phyloP scores from a whole-genome alignment of 345 rosid species.

The Camelina sativa region DNA sequence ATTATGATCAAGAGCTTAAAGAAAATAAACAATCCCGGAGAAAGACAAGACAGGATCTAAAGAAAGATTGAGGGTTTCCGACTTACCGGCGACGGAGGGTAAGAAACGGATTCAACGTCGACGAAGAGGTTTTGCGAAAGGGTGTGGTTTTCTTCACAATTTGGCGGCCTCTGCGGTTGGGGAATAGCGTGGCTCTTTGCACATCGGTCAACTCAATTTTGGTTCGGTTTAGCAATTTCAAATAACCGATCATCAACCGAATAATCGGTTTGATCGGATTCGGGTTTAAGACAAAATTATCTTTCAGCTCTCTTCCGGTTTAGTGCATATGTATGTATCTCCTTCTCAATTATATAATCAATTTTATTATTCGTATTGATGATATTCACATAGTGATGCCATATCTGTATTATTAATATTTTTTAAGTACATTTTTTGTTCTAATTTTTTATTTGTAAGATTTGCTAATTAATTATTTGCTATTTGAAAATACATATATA shows the following conservation, averaged over 20 bases:
- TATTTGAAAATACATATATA: too few species aligned
- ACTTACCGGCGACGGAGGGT: constrained; percentile 30
- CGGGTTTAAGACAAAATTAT: background rate
- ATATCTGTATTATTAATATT: too few species aligned
- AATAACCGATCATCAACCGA: background rate
- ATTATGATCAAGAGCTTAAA: background rate
- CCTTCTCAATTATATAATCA: too few species aligned
- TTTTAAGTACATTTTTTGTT: too few species aligned
- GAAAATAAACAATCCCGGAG: background rate
- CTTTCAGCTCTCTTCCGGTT: background rate
- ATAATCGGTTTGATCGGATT: background rate
- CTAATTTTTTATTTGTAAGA: too few species aligned
- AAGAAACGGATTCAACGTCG: constrained; percentile 30
- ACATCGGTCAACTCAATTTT: constrained; percentile 19
- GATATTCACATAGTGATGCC: too few species aligned
- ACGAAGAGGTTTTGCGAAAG: background rate
- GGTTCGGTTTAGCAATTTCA: background rate
- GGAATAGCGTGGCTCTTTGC: background rate
- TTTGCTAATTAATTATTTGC: too few species aligned
- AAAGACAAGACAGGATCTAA: background rate
- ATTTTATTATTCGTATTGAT: too few species aligned
- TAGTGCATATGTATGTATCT: background rate
- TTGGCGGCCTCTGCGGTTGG: background rate
- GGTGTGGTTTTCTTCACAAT: constrained; percentile 10
- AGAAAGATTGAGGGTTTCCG: background rate